Percentiles rank a stretch among this genome's conserved stretches.
Evolutionary conservation across 2,329 filamentous ascomycete species (phyloP).

Genomic region (Xylaria sp.): DNA sequence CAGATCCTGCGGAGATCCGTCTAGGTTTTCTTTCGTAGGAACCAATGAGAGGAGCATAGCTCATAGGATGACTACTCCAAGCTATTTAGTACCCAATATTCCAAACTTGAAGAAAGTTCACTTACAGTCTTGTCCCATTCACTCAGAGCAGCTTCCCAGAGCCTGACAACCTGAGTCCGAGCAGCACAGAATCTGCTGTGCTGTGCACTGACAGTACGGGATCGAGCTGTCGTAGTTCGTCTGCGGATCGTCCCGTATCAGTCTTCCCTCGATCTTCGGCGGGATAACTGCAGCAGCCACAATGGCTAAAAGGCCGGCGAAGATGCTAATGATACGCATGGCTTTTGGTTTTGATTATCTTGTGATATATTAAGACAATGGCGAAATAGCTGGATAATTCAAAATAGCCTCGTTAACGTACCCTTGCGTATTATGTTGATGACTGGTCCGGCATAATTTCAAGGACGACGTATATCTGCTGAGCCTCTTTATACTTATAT

Average conservation of each 20-base stretch:
- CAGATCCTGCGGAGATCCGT: background rate
- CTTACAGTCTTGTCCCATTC: slow-evolving; percentile 12
- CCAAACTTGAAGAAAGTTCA: background rate
- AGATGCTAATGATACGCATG: slow-evolving; percentile 21
- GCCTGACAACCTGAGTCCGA: slow-evolving; percentile 27
- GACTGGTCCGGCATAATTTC: background rate
- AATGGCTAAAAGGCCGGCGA: slow-evolving; percentile 15
- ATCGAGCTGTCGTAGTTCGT: slow-evolving; percentile 19
- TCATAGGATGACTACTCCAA: background rate
- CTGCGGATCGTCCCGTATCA: background rate
- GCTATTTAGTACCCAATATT: background rate
- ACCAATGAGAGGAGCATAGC: background rate
- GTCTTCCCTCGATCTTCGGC: background rate
- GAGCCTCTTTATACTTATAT: slow-evolving; percentile 11
- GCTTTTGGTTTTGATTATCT: background rate
- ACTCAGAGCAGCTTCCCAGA: slow-evolving; percentile 18
- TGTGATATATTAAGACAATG: background rate
- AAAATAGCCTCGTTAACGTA: background rate
- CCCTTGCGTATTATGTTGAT: background rate
- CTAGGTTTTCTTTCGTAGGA: background rate
- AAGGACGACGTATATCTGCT: background rate
- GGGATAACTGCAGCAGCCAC: slow-evolving; percentile 11
- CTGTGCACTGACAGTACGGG: slow-evolving; percentile 30
- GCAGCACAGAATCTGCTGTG: slow-evolving; percentile 25
- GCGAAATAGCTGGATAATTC: no score